Evolutionary conservation across 1,284 basidiomycete genomes (phyloP), one percentile per base, ranked within the genome.

Genomic region (Puccinia triticina): DNA sequence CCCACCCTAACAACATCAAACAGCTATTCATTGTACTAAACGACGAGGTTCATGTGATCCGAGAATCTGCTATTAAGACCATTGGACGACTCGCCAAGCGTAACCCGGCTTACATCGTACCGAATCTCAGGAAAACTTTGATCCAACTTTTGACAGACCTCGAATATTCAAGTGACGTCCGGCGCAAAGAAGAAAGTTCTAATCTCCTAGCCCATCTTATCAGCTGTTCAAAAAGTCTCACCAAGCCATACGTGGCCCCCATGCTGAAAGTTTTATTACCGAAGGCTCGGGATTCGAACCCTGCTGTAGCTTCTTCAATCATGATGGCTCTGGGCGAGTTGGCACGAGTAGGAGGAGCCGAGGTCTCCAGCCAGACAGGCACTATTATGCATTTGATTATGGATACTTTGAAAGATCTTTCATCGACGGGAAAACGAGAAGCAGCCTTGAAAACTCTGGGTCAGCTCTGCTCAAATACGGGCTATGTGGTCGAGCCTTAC

Each of bases 61-160:
- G 97, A 26, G 92, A 95, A 71, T 92, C 93, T 16, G 96, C 96
- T 3, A 95, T 99, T 71, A 89, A 89, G 37, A 91, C 99, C 84
- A 98, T 99, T 84, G 97, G 97, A 2, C 92, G 97, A 40, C 90
- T 99, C 37, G 94, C 96, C 1, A 92, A 92, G 85, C 94, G 98
- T 88, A 99, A 99, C 86, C 97, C 97, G 0, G 97, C 97, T 53
- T 98, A 98, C 88, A 96, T 99, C 48, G 98, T 99, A 93, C 96
- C 97, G 3, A 96, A 95, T 8, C 89, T 99, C 55, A 91, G 97
- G 77, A 99, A 99, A 88, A 93, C 96, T 1, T 89, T 99, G 81
- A 98, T 99, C 83, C 96, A 99, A 87, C 91, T 99, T 11, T 89
- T 99, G 78, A 99, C 97, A 0, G 97, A 99, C 88, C 89, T 99